Base-by-base conservation (phyloP, 129 eudicot genomes). In the Glebionis coronaria region DNA sequence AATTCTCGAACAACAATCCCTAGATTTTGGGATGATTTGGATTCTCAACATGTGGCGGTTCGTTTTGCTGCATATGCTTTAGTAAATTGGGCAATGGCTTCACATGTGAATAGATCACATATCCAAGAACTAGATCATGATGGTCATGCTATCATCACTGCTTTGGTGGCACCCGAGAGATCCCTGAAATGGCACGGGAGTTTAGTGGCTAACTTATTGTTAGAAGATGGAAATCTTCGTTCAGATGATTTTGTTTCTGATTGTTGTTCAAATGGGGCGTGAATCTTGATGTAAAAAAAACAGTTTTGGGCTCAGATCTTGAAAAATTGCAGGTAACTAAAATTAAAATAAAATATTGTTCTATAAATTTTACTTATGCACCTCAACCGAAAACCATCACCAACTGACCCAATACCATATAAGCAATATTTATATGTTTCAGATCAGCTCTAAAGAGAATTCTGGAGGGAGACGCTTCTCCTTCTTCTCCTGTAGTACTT, bases 61-160 rank as follows among this genome's bases (percentile, higher is more conserved):
- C 99, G 97, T 9, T 94, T 94, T 81, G 99, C 99, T 71, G 95
- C 95, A 28, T 94, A 97, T 97, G 99, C 99, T 27, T 68, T 94
- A 64, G 99, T 95, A 44, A 89, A 89, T 71, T 94, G 97, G 99
- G 99, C 95, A 50, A 86, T 80, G 94, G 95, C 95, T 42, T 94
- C 99, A 42, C 82, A 87, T 44, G 82, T 73, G n/a, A 94, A 94
- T 50, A 81, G 99, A 52, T 75, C 89, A 5, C 97, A 80, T 76
- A 94, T 94, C 58, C 97, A 87, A 75, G 99, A 94, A 78, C 67
- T 94, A 65, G 97, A 94, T 79, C 80, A 67, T 19, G 90, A 90
- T 78, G 99, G 99, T 25, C 80, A 78, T 60, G 95, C 87, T 40
- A 82, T 94, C 76, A 87, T 87, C 93, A 81, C 84, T 73, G 90